These are phyloP conservation scores for Alternaria metachromatica DNA, from an alignment of 2,329 filamentous ascomycete genomes.

Conservation along the genomic window DNA sequence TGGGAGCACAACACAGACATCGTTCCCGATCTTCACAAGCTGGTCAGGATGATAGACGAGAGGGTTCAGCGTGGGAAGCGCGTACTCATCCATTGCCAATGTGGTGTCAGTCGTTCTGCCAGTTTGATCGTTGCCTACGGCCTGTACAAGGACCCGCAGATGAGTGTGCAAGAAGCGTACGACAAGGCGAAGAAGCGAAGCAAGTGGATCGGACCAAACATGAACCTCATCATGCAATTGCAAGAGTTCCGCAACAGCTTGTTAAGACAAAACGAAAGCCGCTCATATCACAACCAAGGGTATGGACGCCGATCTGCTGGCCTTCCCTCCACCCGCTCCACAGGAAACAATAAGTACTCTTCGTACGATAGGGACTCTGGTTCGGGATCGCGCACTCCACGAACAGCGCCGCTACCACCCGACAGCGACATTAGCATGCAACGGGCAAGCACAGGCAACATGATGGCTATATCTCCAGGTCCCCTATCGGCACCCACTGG, in stretches of 20 bases:
- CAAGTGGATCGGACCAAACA: slow-evolving; percentile 88
- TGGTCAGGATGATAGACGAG: slow-evolving; percentile 79
- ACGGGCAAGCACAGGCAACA: slow-evolving; percentile 54
- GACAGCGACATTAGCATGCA: slow-evolving; percentile 57
- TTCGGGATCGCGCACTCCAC: slow-evolving; percentile 45
- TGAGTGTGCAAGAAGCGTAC: slow-evolving; percentile 84
- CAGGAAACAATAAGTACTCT: slow-evolving; percentile 37
- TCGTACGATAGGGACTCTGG: slow-evolving; percentile 40
- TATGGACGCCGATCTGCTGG: slow-evolving; percentile 45
- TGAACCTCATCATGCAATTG: slow-evolving; percentile 89
- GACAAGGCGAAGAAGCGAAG: slow-evolving; percentile 81
- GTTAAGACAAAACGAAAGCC: slow-evolving; percentile 43
- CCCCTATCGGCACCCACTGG: slow-evolving; percentile 50
- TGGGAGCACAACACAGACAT: slow-evolving; percentile 93
- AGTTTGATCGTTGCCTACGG: slow-evolving; percentile 88
- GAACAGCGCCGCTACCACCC: slow-evolving; percentile 48
- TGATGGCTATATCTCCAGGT: slow-evolving; percentile 51
- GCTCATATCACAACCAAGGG: slow-evolving; percentile 39
- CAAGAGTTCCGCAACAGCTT: slow-evolving; percentile 73
- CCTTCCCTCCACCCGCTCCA: slow-evolving; percentile 32
- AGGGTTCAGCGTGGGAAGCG: slow-evolving; percentile 76
- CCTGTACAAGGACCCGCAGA: slow-evolving; percentile 75
- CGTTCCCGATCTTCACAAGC: slow-evolving; percentile 73
- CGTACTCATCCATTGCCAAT: slow-evolving; percentile 84
- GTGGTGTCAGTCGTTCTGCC: slow-evolving; percentile 83